Percentiles rank a stretch among this genome's conserved stretches.
Evolutionary conservation across 2,329 filamentous ascomycete species (phyloP).

Genomic region (Diaporthe batatas): DNA sequence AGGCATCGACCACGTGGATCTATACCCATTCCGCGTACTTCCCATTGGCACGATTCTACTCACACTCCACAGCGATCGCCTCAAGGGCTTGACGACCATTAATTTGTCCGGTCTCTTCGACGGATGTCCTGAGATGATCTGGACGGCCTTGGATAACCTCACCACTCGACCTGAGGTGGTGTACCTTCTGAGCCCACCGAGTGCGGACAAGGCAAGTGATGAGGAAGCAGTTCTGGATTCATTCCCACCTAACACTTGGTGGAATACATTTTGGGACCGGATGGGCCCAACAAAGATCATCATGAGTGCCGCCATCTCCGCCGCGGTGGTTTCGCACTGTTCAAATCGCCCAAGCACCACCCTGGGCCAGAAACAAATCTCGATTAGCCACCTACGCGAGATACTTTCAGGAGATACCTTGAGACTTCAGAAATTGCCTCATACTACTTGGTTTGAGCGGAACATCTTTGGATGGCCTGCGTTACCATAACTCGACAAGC

Average conservation of each 20-base stretch:
- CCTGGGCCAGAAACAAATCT: background rate
- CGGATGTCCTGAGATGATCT: background rate
- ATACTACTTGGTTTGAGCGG: background rate
- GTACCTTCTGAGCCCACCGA: background rate
- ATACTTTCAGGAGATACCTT: background rate
- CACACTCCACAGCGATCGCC: background rate
- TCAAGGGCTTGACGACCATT: background rate
- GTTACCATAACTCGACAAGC: no score
- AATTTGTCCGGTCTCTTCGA: background rate
- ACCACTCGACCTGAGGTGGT: background rate
- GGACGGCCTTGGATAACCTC: background rate
- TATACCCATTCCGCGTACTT: background rate
- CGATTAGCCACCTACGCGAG: background rate
- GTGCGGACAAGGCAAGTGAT: background rate
- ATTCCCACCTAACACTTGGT: background rate
- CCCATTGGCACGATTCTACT: background rate
- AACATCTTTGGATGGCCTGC: accelerated
- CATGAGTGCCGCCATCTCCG: background rate
- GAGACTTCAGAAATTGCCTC: background rate
- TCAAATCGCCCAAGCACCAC: background rate
- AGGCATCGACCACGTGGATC: background rate
- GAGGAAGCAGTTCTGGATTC: background rate
- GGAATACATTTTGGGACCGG: background rate
- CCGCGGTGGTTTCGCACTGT: background rate
- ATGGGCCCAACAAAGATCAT: background rate